Base-by-base conservation (phyloP, 768 basidiomycete genomes). In the Neoboletus magnificus region DNA sequence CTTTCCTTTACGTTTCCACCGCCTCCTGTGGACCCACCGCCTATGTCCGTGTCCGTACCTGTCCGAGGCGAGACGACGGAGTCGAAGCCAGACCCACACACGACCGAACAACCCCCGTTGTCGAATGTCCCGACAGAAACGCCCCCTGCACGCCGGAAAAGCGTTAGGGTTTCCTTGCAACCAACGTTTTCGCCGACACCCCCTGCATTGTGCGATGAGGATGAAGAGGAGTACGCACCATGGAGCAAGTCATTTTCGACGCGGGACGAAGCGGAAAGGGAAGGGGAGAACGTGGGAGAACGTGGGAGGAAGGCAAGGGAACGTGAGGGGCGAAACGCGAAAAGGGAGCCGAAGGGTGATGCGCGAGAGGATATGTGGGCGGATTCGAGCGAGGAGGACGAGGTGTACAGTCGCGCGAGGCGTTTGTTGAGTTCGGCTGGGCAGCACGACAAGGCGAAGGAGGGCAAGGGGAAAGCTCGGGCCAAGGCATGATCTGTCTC, bases 321-420 rank as follows among this genome's bases (percentile, higher is more conserved):
- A 22, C 55, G 51, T 7, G 70, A 20, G 15, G 52, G 42, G 27
- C 48, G 53, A 20, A 52, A 27, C 23, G 30, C 29, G 50, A 41
- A n/a, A 23, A 55, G 10, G 32, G 22, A 15, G 3, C 22, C 1
- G 22, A 35, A 16, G 16, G 7, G 33, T 13, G 35, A 23, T n/a
- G 35, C 8, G 33, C 29, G 10, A 40, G 44, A 32, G 40, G 81
- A 83, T 58, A 65, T 83, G 57, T 91, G 89, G 90, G 78, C 79
- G 56, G 86, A 92, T 62, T 89, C 88, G 61, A 85, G 86, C 62
- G 86, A 87, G 48, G 86, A 89, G 61, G 87, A 89, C 64, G 84
- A 79, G 56, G 84, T 77, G 66, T 91, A 91, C 72, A 62, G 73
- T 50, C 74, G 64, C 22, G 89, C 87, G 52, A 80, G 78, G 71